Conservation (phyloP, 306 rosid species). For the Rubus idaeus region DNA sequence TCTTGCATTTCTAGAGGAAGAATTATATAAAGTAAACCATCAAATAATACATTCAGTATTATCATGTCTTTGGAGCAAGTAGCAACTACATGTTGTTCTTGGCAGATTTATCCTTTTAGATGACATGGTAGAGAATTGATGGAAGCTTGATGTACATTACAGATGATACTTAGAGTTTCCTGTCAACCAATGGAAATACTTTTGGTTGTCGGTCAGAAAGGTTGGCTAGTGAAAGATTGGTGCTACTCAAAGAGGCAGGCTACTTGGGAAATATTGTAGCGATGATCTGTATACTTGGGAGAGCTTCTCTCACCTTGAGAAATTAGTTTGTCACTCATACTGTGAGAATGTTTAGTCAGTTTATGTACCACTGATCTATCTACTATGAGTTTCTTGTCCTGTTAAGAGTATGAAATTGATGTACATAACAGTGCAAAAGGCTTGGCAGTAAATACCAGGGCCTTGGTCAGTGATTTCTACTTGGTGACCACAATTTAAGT, state of each 20-base stretch:
- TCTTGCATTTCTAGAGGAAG: neutral
- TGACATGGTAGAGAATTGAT: neutral
- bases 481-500: neutral
- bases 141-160: neutral
- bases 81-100: neutral
- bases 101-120: neutral
- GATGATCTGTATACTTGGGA: neutral
- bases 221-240: neutral
- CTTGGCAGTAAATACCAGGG: neutral
- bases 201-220: neutral
- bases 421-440: neutral
- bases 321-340: neutral
- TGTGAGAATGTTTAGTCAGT: neutral
- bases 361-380: neutral
- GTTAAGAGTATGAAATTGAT: neutral
- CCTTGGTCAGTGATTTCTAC: neutral
- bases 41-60: neutral
- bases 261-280: neutral
- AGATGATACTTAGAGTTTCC: neutral
- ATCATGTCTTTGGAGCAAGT: neutral
- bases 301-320: slow-evolving; percentile 1
- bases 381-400: neutral
- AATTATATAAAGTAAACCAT: neutral
- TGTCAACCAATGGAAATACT: neutral
- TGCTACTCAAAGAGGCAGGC: slow-evolving; percentile 13